Evolutionary conservation across 2,329 filamentous ascomycete genomes (phyloP).

Genomic region (Penicillium thymicola): DNA sequence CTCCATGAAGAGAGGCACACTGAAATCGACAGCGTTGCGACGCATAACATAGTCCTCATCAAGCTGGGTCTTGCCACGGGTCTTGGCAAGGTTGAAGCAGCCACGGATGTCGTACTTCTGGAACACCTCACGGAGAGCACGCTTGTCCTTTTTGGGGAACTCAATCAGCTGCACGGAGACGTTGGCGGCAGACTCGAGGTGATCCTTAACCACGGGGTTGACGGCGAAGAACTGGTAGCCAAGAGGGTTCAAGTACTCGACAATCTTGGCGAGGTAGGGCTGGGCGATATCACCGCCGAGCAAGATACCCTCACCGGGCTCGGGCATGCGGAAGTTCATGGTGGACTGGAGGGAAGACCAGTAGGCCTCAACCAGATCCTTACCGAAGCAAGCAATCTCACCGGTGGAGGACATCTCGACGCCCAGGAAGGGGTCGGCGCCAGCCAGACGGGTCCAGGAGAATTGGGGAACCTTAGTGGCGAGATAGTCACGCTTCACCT

Average conservation of each 20-base stretch:
- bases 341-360: constrained; percentile 94
- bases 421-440: constrained; percentile 93
- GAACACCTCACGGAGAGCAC: constrained; percentile 90
- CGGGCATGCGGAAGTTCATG: constrained; percentile 98
- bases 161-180: constrained; percentile 84
- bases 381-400: constrained; percentile 98
- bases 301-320: constrained; percentile 90
- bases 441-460: constrained; percentile 96
- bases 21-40: constrained; percentile 96
- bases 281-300: constrained; percentile 80
- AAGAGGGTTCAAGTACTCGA: constrained; percentile 81
- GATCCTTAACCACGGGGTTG: constrained; percentile 73
- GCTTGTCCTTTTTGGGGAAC: constrained; percentile 95
- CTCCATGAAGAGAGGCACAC: constrained; percentile 97
- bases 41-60: constrained; percentile 99
- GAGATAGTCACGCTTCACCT: constrained; percentile 80
- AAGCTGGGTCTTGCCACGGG: constrained; percentile 74
- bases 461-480: constrained; percentile 99
- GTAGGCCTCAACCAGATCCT: constrained; percentile 93
- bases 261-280: constrained; percentile 70
- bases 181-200: constrained; percentile 69
- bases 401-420: constrained; percentile 97
- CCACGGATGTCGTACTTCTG: constrained; percentile 94
- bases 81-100: constrained; percentile 89
- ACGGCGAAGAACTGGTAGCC: constrained; percentile 94